Base-by-base conservation (phyloP, 2,329 filamentous ascomycete species). In the Tympanopsis confertula region DNA sequence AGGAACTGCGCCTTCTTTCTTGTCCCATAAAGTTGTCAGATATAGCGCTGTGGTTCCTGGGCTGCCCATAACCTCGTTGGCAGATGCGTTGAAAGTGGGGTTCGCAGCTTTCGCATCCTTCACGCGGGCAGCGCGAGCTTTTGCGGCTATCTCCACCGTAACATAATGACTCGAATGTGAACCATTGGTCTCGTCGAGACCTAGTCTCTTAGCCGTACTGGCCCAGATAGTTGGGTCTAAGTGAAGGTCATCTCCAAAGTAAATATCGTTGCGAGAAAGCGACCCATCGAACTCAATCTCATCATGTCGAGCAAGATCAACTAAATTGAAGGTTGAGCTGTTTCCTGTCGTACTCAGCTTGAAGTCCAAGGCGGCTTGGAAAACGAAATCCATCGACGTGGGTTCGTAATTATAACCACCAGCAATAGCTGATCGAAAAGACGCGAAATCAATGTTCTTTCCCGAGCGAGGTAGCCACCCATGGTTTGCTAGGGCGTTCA, bases 401-500 rank as follows among this genome's bases (percentile, higher is more conserved):
- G 36, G 33, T 13, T 51, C 44, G 28, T 55, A 55, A 47, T 54
- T 54, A 17, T 55, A 37, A 3, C 47, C 51, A 10, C 45, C 37
- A 12, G 42, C 39, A n/a, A 58, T 43, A 13, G 42, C 52, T 3
- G 45, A 40, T 14, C 50, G 39, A n/a, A 50, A 44, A 14, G 51
- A 50, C 15, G 36, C 42, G 13, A 39, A 42, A 7, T 46, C 52
- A 37, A 57, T 45, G 37, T 54, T 50, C 18, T 44, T 46, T 15
- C 57, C 53, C 14, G 52, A 43, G 5, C 51, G 47, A 19, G 47
- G 46, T 7, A 58, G 45, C 35, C 59, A 61, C 2, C 56, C 57
- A 36, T 61, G 57, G 39, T 61, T 61, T 10, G 57, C 57, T 13
- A 61, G 38, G 0, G 49, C 50, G 32, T 61, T 59, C n/a, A 61